Base-by-base conservation (phyloP, 2,329 filamentous ascomycete genomes). In the Mollisiaceae sp. region DNA sequence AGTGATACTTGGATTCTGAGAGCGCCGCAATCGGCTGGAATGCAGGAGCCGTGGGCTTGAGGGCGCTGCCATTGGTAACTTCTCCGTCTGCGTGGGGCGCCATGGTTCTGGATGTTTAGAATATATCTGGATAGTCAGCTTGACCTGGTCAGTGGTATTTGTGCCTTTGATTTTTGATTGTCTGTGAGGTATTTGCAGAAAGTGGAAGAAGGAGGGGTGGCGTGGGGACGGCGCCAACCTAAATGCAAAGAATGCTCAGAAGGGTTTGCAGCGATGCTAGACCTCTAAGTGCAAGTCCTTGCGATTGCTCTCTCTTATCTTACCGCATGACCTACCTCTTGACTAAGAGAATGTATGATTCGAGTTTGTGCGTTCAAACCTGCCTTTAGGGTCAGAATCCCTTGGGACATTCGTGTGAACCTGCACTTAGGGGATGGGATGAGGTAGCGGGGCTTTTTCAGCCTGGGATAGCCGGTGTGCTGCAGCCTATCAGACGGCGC, bases 1-100 rank as follows among this genome's bases (percentile, higher is more conserved):
- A 86, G 81, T 97, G 95, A 82, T 85, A 87, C 71, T 81, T 82
- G 59, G 72, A 73, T 45, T 71, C 70, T 62, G 71, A 61, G 20
- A 72, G 67, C 38, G 67, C 69, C 35, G 67, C 66, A 39, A 65
- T 65, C 24, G 74, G 75, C 56, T 75, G 73, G 66, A 76, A 76
- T 24, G 75, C 65, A 38, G 74, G 65, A 15, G 75, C 74, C 12
- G 75, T 76, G 39, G 74, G 69, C 66, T 76, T 75, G 63, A 76
- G 71, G 64, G 71, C 65, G 70, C 78, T 80, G 71, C 77, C 78
- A 71, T 74, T 73, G 65, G 74, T 66, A 63, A 73, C 67, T 62
- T 72, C 70, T 73, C 74, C 77, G 74, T 86, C 79, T 74, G 85
- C 85, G 82, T 87, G 85, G 71, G 86, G 85, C 72, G 86, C 83